Percentiles rank a stretch among this genome's conserved stretches.
Evolutionary conservation across 148 eudicot species (phyloP).

Genomic region (Fallopia convolvulus): DNA sequence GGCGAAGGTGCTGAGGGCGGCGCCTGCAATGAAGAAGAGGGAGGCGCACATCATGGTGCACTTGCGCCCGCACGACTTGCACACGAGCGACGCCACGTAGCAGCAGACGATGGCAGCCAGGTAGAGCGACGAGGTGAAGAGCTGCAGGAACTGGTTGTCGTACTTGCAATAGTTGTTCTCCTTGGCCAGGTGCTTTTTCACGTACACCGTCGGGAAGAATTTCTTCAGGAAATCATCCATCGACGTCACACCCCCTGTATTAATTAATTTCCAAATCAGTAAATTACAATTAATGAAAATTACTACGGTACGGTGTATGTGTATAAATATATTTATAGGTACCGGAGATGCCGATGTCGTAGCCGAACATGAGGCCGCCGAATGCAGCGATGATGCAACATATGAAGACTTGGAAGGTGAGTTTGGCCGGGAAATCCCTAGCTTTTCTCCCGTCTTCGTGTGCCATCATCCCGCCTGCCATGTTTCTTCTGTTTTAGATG

Average conservation of each 20-base stretch:
- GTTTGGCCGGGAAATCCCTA: not conserved
- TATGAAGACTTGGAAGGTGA: conserved; percentile 10
- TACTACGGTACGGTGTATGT: too few relatives aligned
- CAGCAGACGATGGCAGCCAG: conserved; percentile 43
- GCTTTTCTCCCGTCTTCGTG: not conserved
- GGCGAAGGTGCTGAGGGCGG: conserved; percentile 38
- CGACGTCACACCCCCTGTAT: conserved; percentile 47
- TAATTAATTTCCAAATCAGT: too few relatives aligned
- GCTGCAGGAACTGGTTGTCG: conserved; percentile 43
- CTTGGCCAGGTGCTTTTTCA: conserved; percentile 1
- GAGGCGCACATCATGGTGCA: conserved; percentile 49
- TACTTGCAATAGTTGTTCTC: conserved; percentile 61
- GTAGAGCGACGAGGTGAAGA: conserved; percentile 61
- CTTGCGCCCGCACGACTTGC: conserved; percentile 40
- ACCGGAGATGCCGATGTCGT: conserved; percentile 33
- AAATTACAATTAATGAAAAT: too few relatives aligned
- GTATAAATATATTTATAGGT: too few relatives aligned
- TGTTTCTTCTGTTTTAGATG: not conserved
- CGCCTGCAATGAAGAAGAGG: conserved; percentile 38
- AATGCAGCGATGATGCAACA: not conserved
- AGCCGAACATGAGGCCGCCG: conserved; percentile 36
- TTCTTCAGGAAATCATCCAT: conserved; percentile 31
- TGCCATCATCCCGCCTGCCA: conserved; percentile 6
- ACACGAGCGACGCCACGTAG: conserved; percentile 45
- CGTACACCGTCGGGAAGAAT: conserved; percentile 31